Evolutionary conservation across 805 yeast species (phyloP), one percentile per base, ranked within the genome.

Genomic region (Schwanniomyces yamadae): DNA sequence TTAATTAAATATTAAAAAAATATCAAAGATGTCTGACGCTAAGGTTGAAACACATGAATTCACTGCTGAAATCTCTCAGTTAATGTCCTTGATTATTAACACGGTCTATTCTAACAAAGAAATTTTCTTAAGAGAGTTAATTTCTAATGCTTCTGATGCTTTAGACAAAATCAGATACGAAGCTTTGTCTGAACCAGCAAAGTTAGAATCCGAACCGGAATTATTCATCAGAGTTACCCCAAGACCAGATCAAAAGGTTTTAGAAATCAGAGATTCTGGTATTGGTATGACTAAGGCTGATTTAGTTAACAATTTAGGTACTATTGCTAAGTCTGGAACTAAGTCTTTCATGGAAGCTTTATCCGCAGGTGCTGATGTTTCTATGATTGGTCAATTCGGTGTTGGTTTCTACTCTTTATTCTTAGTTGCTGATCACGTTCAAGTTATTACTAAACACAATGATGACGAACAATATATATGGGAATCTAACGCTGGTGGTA

Each of bases 351-450:
- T 93, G 99, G 99, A 93, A 76, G 99, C 99, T 52, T 78, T 95
- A 51, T 84, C 95, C 50, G 98, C 97, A 49, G 99, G 99, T 75
- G 99, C 99, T 45, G 99, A 93, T 69, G 97, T 93, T 46, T 90
- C 98, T 49, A 93, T 93, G 99, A 93, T 93, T 75, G 99, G 99
- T 80, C 99, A 93, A 77, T 93, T 93, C 77, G 99, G 99, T 89
- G 99, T 93, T 57, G 99, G 99, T 82, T 93, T 93, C 91, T 93
- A 93, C 84, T 93, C 99, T 37, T 78, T 91, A 53, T 93, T 93
- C 86, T 80, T 93, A 76, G 99, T 93, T 64, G 98, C 99, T 57
- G 99, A 93, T 76, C 87, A 80, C 56, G 99, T 93, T 49, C 96
- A 93, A 76, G 99, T 93, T 56, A 87, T 93, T 66, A 87, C 99